These are phyloP conservation scores for Chaetomiaceae sp. DNA, from an alignment of 2,329 filamentous ascomycete genomes.

Conservation along the genomic window DNA sequence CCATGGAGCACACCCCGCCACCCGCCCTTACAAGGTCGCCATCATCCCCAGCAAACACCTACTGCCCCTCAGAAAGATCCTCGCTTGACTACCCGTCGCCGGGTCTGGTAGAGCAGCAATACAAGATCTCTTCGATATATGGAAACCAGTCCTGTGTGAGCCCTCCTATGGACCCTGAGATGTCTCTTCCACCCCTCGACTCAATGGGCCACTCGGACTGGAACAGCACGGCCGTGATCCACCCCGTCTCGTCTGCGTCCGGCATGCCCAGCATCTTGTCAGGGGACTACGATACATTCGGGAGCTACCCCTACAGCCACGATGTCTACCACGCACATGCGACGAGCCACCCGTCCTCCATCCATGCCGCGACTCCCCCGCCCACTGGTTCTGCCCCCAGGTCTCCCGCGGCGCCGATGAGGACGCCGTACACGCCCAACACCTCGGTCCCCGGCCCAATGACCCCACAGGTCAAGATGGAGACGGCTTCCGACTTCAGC, in stretches of 20 bases:
- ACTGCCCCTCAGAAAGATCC: slow-evolving; percentile 41
- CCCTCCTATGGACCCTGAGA: slow-evolving; percentile 35
- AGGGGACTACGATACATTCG: slow-evolving; percentile 50
- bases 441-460: slow-evolving; percentile 24
- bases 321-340: slow-evolving; percentile 40
- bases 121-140: slow-evolving; percentile 42
- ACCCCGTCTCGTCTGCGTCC: slow-evolving; percentile 38
- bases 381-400: slow-evolving; percentile 26
- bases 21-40: slow-evolving; percentile 44
- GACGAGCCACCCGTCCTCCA: slow-evolving; percentile 26
- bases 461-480: slow-evolving; percentile 39
- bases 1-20: slow-evolving; percentile 49
- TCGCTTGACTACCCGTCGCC: slow-evolving; percentile 45
- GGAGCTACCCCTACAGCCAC: slow-evolving; percentile 45
- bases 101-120: slow-evolving; percentile 40
- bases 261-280: slow-evolving; percentile 44
- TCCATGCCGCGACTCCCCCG: slow-evolving; percentile 29
- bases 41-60: slow-evolving; percentile 41
- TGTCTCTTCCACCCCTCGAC: slow-evolving; percentile 37
- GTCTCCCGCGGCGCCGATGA: slow-evolving; percentile 31
- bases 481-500: slow-evolving; percentile 34
- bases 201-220: slow-evolving; percentile 43
- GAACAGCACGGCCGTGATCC: slow-evolving; percentile 39
- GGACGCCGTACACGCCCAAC: slow-evolving; percentile 31
- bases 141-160: slow-evolving; percentile 37